Percentiles rank a stretch among this genome's conserved stretches.
These are phyloP conservation scores for Rhododendron mucronatum DNA, from an alignment of 148 eudicot genomes.

Conservation along the genomic window DNA sequence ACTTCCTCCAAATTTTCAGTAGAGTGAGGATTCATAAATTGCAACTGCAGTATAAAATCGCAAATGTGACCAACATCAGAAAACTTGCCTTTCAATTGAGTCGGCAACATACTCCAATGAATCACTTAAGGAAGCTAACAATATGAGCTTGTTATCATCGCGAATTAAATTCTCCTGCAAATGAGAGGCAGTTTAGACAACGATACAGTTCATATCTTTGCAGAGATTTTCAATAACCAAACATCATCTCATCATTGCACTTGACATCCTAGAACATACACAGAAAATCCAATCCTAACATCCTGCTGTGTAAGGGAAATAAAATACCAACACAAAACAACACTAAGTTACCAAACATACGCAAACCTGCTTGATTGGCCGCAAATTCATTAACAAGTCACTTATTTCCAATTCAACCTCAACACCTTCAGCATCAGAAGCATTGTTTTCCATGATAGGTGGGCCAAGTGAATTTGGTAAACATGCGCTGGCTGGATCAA, in stretches of 20 bases:
- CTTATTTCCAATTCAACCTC: slow-evolving; percentile 77
- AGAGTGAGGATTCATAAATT: background rate
- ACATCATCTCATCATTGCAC: background rate
- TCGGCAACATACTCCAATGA: slow-evolving; percentile 99
- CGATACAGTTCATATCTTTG: background rate
- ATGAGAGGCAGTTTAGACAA: slow-evolving; percentile 3
- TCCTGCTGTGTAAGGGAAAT: background rate
- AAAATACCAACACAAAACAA: background rate
- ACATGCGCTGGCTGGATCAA: slow-evolving; percentile 85
- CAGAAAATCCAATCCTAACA: background rate
- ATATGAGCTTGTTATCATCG: slow-evolving; percentile 88
- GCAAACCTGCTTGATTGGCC: slow-evolving; percentile 91
- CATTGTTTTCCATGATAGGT: slow-evolving; percentile 29
- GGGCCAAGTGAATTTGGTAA: slow-evolving; percentile 51
- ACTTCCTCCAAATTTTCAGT: background rate
- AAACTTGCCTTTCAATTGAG: slow-evolving; percentile 83
- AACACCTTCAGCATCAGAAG: slow-evolving; percentile 57
- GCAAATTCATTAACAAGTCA: slow-evolving; percentile 68
- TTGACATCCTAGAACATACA: background rate
- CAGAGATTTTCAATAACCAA: background rate
- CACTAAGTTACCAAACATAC: background rate
- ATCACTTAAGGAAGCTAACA: slow-evolving; percentile 93
- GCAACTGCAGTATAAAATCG: slow-evolving; percentile 1
- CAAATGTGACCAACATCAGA: slow-evolving; percentile 3
- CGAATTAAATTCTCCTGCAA: slow-evolving; percentile 91